These are phyloP conservation scores for Xenoacremonium recifei DNA, from an alignment of 2,329 filamentous ascomycete genomes.

Conservation along the genomic window DNA sequence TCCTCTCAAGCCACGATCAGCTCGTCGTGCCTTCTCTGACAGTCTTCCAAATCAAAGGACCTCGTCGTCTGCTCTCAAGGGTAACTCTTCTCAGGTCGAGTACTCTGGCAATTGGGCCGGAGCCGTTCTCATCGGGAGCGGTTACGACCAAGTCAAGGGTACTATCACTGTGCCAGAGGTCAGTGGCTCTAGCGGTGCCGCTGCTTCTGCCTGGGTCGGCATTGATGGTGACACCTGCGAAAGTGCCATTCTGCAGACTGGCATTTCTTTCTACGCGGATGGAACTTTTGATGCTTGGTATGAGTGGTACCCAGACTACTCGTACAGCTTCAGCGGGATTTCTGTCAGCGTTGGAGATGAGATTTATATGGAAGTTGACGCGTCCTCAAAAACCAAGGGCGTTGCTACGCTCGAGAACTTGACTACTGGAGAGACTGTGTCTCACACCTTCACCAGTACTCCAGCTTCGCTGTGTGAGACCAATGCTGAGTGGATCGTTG, in stretches of 20 bases:
- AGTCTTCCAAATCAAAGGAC: constrained; percentile 15
- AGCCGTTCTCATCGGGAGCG: constrained; percentile 24
- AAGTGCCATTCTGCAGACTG: constrained; percentile 40
- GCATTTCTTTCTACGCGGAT: constrained; percentile 36
- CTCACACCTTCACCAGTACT: constrained; percentile 48
- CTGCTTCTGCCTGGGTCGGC: constrained; percentile 42
- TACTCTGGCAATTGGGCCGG: constrained; percentile 30
- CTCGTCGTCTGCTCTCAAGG: constrained; percentile 1
- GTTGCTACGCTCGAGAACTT: constrained; percentile 42
- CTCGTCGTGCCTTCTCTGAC: constrained; percentile 3
- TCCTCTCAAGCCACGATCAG: constrained; percentile 6
- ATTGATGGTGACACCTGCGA: constrained; percentile 46
- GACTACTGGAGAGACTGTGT: constrained; percentile 49
- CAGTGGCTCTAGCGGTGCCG: constrained; percentile 12
- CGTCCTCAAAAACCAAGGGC: constrained; percentile 21
- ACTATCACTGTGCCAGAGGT: constrained; percentile 28
- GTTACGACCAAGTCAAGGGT: constrained; percentile 26
- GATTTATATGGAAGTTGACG: constrained; percentile 30
- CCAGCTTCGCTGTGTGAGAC: constrained; percentile 46
- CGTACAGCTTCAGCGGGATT: constrained; percentile 37
- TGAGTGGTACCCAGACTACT: constrained; percentile 45
- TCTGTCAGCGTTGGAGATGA: constrained; percentile 28
- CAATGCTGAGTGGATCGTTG: constrained; percentile 64
- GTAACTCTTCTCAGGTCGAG: constrained; percentile 13
- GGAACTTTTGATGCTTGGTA: constrained; percentile 44